Percentiles rank a stretch among this genome's conserved stretches.
Evolutionary conservation across 495 filamentous ascomycete genomes (phyloP).

Genomic region (Hyaloscypha hepaticicola): DNA sequence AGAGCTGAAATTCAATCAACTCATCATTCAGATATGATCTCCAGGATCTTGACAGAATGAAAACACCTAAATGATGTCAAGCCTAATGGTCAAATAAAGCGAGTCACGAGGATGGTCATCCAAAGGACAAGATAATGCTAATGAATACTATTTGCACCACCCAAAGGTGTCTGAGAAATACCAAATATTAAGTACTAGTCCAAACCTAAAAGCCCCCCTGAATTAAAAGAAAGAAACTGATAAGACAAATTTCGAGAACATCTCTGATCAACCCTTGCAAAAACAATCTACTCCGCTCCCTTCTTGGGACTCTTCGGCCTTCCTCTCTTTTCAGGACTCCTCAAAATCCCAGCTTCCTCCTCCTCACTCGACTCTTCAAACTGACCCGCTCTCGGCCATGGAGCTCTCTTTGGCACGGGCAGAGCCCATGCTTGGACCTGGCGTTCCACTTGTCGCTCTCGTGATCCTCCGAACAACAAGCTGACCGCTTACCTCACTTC

Average conservation of each 20-base stretch:
- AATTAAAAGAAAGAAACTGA: not conserved
- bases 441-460: slow-evolving; percentile 5
- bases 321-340: slow-evolving; percentile 2
- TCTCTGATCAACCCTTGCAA: not conserved
- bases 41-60: too few species aligned
- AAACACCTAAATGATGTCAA: too few species aligned
- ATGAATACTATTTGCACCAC: not conserved
- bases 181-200: not conserved
- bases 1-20: too few species aligned
- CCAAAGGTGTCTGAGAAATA: not conserved
- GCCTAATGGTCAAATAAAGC: too few species aligned
- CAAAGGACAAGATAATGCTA: not conserved
- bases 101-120: not conserved
- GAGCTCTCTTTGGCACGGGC: not conserved
- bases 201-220: not conserved
- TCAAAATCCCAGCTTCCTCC: not conserved
- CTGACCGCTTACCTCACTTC: not conserved
- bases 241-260: not conserved
- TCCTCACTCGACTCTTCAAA: not conserved
- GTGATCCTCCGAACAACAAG: not conserved
- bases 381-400: not conserved
- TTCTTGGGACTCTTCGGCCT: not conserved
- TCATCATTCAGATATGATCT: too few species aligned
- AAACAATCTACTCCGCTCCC: not conserved
- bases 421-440: not conserved